Evolutionary conservation across 2,329 filamentous ascomycete genomes (phyloP), one percentile per base, ranked within the genome.

Genomic region (Claviceps sorghi): DNA sequence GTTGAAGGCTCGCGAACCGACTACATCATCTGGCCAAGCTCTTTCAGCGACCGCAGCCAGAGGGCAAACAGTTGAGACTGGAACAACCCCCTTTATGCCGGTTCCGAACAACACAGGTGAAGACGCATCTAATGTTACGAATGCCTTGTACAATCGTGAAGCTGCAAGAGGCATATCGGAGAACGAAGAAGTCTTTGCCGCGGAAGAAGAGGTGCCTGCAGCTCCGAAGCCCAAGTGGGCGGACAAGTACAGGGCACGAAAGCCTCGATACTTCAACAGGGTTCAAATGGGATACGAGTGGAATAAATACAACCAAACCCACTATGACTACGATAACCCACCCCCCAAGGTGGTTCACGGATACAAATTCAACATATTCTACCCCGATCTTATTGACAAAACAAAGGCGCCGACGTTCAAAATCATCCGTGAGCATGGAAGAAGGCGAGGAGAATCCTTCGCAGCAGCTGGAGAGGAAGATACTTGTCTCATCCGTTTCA

Each of bases 231-330:
- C 88, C 4, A 79, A 83, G 57, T 95, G 89, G 89, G 83, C 84
- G 6, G 81, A 82, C 64, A 89, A 91, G 68, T 86, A 95, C 67
- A 80, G 85, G 41, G 89, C 91, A 8, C 80, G 93, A 57, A 98
- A 97, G 69, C 93, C 93, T 13, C 82, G 86, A 55, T 97, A 96
- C 70, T 98, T 98, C 77, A 97, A 97, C 65, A 84, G 93, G 42
- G 90, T 97, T 47, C 90, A 95, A 68, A 96, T 96, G 87, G 93
- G 93, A 51, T 98, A 97, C 67, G 93, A 98, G 68, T 98, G 93
- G 93, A 98, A 98, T 75, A 98, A 98, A 69, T 98, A 98, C 77
- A 98, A 98, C 64, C 93, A 98, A 70, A 98, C 93, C 13, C 93
- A 98, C 69, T 98, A 98, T 71, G 93, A 97, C 67, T 88, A 96